Conservation (phyloP, 1,139 yeast species). For the Taphrina flavorubra region DNA sequence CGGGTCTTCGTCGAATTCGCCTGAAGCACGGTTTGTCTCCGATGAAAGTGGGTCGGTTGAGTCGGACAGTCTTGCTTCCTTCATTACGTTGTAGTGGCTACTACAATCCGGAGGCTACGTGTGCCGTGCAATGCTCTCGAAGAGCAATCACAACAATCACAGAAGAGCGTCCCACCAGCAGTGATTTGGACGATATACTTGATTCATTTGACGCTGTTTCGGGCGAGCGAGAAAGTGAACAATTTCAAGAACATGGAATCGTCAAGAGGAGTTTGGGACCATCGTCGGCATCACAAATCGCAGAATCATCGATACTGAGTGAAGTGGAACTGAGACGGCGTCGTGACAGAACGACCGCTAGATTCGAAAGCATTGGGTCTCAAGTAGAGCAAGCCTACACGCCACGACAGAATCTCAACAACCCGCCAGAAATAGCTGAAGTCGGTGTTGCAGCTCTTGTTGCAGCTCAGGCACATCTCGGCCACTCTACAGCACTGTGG, state of each 20-base stretch:
- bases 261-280: not conserved
- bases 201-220: slow-evolving; percentile 24
- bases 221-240: slow-evolving; percentile 1
- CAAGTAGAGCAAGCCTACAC: not conserved
- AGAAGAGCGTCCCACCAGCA: slow-evolving; percentile 2
- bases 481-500: slow-evolving; percentile 81
- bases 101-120: not conserved
- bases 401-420: slow-evolving; percentile 20
- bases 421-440: slow-evolving; percentile 13
- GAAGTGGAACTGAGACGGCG: slow-evolving; percentile 20
- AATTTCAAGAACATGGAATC: not conserved
- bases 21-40: not conserved
- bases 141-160: slow-evolving; percentile 1
- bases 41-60: not conserved
- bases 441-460: slow-evolving; percentile 48
- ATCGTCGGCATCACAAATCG: not conserved
- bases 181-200: slow-evolving; percentile 31
- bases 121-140: not conserved
- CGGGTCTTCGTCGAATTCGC: no score
- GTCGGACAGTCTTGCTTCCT: not conserved
- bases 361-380: slow-evolving; percentile 23
- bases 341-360: slow-evolving; percentile 24
- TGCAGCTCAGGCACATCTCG: slow-evolving; percentile 94
- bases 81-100: not conserved
- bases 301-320: not conserved